A percentile compares a stretch with the other conserved stretches of the same genome.
Evolutionary conservation across 2,329 filamentous ascomycete species (phyloP).

Genomic region (Xylariaceae sp.): DNA sequence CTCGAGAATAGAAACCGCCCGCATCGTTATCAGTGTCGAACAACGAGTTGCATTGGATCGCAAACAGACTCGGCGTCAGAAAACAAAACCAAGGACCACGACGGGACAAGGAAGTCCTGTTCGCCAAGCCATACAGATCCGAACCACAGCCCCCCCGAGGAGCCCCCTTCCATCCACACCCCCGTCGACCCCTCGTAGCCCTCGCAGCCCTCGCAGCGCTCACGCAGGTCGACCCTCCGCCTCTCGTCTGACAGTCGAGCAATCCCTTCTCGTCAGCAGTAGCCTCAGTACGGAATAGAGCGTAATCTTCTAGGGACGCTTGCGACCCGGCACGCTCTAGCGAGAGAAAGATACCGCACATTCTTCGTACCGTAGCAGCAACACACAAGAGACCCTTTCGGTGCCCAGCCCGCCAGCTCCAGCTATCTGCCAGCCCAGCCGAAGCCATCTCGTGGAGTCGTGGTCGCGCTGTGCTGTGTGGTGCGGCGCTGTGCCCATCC

Average conservation of each 20-base stretch:
- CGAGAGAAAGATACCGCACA: background rate
- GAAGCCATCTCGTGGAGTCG: background rate
- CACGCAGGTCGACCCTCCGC: too few species aligned
- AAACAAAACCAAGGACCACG: background rate
- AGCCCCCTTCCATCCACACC: slow-evolving; percentile 4
- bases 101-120: slow-evolving; percentile 14
- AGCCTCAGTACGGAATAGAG: too few species aligned
- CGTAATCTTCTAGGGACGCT: too few species aligned
- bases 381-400: background rate
- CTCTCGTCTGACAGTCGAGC: too few species aligned
- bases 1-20: too few species aligned
- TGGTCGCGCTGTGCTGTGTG: background rate
- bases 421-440: background rate
- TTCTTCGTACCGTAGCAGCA: background rate
- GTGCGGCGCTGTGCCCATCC: background rate
- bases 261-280: too few species aligned
- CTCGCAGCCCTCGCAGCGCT: too few species aligned
- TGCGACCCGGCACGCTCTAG: too few species aligned
- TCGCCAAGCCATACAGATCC: slow-evolving; percentile 12
- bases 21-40: too few species aligned
- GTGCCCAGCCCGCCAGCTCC: background rate
- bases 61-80: too few species aligned
- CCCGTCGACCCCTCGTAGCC: background rate
- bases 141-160: slow-evolving; percentile 13
- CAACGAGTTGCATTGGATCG: too few species aligned